Evolutionary conservation across 176 grass and related monocot genomes (phyloP).

Genomic region (Cymbopogon citratus): DNA sequence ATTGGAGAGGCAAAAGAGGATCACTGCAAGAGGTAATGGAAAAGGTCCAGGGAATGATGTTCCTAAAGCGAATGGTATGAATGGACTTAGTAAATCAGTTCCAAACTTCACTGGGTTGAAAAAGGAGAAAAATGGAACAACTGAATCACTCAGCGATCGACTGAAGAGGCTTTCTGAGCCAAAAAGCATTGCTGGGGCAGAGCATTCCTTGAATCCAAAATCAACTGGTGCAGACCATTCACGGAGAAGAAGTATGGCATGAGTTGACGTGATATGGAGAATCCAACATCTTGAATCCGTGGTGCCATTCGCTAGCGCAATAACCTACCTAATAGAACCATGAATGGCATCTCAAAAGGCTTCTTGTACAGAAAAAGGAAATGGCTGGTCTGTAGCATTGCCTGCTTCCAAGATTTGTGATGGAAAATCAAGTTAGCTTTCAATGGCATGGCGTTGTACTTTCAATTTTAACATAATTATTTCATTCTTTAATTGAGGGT

Average conservation of each 20-base stretch:
- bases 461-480: slow-evolving; percentile 27
- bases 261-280: slow-evolving; percentile 23
- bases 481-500: slow-evolving; percentile 38
- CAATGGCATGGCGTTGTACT: neutral
- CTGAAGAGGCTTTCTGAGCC: slow-evolving; percentile 61
- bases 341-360: neutral
- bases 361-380: slow-evolving; percentile 25
- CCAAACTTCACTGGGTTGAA: slow-evolving; percentile 58
- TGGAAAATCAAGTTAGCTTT: neutral
- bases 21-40: slow-evolving; percentile 50
- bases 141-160: slow-evolving; percentile 27
- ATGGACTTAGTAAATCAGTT: slow-evolving; percentile 66
- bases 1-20: slow-evolving; percentile 90
- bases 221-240: slow-evolving; percentile 20
- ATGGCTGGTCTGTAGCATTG: neutral
- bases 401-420: neutral
- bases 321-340: neutral
- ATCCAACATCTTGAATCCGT: slow-evolving; percentile 14
- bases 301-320: slow-evolving; percentile 28
- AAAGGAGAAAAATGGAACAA: slow-evolving; percentile 56
- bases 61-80: slow-evolving; percentile 27
- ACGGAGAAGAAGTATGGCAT: slow-evolving; percentile 35
- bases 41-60: slow-evolving; percentile 34
- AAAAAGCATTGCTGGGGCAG: slow-evolving; percentile 36
- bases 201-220: slow-evolving; percentile 23